phyloP scores from a whole-genome alignment of 176 grass and related monocot genomes.

The Avena sativa region DNA sequence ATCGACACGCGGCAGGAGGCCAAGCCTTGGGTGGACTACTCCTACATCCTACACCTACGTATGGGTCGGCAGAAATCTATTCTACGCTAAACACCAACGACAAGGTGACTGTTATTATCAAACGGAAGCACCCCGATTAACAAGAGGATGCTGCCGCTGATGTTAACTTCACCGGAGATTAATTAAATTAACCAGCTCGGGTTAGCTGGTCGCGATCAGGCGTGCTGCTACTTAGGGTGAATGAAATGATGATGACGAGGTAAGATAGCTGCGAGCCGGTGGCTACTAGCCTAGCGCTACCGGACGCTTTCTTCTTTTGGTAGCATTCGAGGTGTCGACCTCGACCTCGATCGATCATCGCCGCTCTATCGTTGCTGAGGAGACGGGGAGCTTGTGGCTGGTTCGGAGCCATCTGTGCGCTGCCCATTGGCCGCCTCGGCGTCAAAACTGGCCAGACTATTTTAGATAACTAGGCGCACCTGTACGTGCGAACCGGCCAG shows the following conservation, averaged over 20 bases:
- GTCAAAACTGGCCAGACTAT: not conserved
- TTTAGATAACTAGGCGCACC: not conserved
- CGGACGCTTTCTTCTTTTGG: slow-evolving; percentile 21
- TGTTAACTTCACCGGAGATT: not conserved
- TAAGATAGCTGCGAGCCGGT: not conserved
- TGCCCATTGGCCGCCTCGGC: not conserved
- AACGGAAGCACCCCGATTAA: not conserved
- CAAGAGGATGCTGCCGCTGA: not conserved
- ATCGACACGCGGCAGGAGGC: slow-evolving; percentile 38
- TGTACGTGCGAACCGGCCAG: not conserved
- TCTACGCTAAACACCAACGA: not conserved
- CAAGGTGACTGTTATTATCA: not conserved
- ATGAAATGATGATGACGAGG: not conserved
- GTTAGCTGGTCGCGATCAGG: not conserved
- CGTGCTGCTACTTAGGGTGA: not conserved
- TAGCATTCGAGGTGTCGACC: slow-evolving; percentile 5
- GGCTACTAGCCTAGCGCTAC: not conserved
- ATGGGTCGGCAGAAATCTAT: not conserved
- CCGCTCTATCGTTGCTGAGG: not conserved
- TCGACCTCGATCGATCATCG: not conserved
- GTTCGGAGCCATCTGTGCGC: slow-evolving; percentile 3
- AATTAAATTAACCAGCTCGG: not conserved
- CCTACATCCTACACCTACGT: not conserved
- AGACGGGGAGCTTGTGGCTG: not conserved
- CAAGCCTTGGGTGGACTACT: slow-evolving; percentile 20